phyloP scores from a whole-genome alignment of 192 early-diverging fungal species.

The Coemansia sp. region DNA sequence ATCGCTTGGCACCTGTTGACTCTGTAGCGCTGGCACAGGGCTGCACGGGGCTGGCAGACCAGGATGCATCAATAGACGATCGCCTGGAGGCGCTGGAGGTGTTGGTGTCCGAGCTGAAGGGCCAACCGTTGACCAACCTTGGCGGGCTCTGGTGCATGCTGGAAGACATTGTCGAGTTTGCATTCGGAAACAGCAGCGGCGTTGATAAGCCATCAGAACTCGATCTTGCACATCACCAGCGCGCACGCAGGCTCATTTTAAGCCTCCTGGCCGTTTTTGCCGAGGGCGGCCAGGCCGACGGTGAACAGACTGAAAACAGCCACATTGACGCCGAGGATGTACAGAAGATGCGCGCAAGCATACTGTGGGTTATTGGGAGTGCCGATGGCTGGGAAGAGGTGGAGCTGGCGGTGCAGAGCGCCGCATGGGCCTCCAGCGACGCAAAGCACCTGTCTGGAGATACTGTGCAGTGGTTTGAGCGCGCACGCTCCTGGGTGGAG shows the following conservation, averaged over 20 bases:
- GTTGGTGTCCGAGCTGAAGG: constrained; percentile 19
- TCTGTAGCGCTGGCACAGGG: constrained; percentile 27
- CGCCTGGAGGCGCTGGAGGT: constrained; percentile 27
- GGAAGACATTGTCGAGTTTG: constrained; percentile 25
- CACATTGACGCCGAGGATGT: not conserved
- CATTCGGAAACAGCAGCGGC: constrained; percentile 13
- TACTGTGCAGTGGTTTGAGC: constrained; percentile 27
- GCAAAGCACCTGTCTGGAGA: constrained; percentile 19
- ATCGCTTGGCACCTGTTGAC: constrained; percentile 13
- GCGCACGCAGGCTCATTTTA: constrained; percentile 26
- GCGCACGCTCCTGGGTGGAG: constrained; percentile 21
- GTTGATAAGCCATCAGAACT: not conserved
- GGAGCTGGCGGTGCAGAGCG: constrained; percentile 21
- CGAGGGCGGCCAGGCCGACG: constrained; percentile 4
- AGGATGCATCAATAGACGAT: constrained; percentile 12
- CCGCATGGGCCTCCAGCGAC: constrained; percentile 31
- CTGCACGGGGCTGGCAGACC: constrained; percentile 12
- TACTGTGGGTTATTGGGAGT: constrained; percentile 23
- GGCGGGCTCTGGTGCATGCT: constrained; percentile 31
- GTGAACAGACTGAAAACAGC: constrained; percentile 13
- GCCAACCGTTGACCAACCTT: constrained; percentile 20
- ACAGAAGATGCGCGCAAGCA: constrained; percentile 16
- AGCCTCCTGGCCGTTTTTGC: constrained; percentile 27
- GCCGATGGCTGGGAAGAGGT: constrained; percentile 38
- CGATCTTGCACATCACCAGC: not conserved